phyloP scores from a whole-genome alignment of 2,329 filamentous ascomycete genomes.

The Ceratocystis colombiana region DNA sequence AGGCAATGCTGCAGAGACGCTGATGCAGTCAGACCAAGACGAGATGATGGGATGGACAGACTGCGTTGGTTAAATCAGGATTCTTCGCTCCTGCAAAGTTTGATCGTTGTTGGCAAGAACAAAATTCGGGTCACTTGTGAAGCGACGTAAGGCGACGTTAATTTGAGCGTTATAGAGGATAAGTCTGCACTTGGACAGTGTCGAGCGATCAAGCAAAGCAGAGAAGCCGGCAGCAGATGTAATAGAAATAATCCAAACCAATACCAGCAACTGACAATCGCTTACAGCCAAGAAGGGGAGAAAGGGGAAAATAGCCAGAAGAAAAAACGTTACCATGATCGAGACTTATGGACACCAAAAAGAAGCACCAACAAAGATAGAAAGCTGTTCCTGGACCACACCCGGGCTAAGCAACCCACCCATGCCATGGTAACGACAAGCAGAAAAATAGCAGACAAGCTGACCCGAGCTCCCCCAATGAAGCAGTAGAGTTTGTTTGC shows the following conservation, averaged over 20 bases:
- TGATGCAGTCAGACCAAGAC: slow-evolving; percentile 2
- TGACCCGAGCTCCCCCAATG: slow-evolving; percentile 21
- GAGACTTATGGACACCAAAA: slow-evolving; percentile 1
- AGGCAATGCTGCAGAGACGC: slow-evolving; percentile 3
- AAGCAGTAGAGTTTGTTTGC: slow-evolving; percentile 14
- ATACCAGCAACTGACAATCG: background rate
- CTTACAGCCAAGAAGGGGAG: background rate
- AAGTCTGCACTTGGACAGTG: background rate
- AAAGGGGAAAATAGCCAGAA: background rate
- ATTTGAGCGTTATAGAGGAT: too few relatives aligned
- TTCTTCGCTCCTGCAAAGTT: too few relatives aligned
- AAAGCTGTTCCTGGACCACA: slow-evolving; percentile 8
- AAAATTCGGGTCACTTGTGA: too few relatives aligned
- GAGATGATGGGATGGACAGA: background rate
- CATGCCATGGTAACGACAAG: slow-evolving; percentile 22
- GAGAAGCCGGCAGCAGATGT: slow-evolving; percentile 2
- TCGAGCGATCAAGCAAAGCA: slow-evolving; percentile 1
- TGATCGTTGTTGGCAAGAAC: too few relatives aligned
- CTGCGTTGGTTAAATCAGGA: too few relatives aligned
- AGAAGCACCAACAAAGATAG: background rate
- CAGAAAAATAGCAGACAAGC: slow-evolving; percentile 17
- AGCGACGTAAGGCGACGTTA: too few relatives aligned
- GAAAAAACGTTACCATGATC: background rate
- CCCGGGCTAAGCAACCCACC: slow-evolving; percentile 4
- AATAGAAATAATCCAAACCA: slow-evolving; percentile 3